Base-by-base conservation (phyloP, 2,329 filamentous ascomycete genomes). In the Didymella arachidicola region DNA sequence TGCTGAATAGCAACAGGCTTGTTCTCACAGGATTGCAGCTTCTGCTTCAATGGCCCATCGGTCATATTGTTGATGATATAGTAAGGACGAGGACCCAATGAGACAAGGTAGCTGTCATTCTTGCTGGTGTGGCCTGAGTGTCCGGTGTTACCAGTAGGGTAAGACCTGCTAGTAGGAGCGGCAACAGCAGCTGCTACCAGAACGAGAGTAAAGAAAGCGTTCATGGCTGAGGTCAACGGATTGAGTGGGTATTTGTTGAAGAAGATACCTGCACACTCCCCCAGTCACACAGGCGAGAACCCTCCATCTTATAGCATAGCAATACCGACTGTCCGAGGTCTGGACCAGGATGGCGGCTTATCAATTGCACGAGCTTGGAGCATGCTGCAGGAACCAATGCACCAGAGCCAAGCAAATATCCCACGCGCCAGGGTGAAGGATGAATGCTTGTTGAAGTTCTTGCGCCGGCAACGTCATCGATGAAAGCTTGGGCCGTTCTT, bases 41-140 rank as follows among this genome's bases (percentile, higher is more conserved):
- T 82, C 52, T 80, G 72, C 79, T 89, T 90, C 61, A 89, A 79
- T 10, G 81, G 78, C 11, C 85, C 79, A 2, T 84, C 82, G 30
- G 83, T 83, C 85, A 90, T 87, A 66, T 86, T 80, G 66, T 87
- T 80, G 63, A 89, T 77, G 7, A 90, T 81, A 73, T 83, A 90
- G 75, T 86, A 87, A 0, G 87, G 88, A 10, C 87, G 82, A 2
- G 86, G 85, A 7, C 87, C 87, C 4, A 89, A 78, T 50, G 88
- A 83, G 59, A 89, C 81, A 61, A 66, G 64, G 25, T 65, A 66
- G 41, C 51, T 54, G 41, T 62, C 50, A 39, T 66, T 47, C 19
- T 61, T 59, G 53, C 56, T 60, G 32, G 50, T 61, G 4, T 58
- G 56, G 26, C 50, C 45, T 14, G 44, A 48, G 2, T 58, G 50